Evolutionary conservation across 768 basidiomycete species (phyloP), one percentile per base, ranked within the genome.

Genomic region (Tremella yokohamensis): DNA sequence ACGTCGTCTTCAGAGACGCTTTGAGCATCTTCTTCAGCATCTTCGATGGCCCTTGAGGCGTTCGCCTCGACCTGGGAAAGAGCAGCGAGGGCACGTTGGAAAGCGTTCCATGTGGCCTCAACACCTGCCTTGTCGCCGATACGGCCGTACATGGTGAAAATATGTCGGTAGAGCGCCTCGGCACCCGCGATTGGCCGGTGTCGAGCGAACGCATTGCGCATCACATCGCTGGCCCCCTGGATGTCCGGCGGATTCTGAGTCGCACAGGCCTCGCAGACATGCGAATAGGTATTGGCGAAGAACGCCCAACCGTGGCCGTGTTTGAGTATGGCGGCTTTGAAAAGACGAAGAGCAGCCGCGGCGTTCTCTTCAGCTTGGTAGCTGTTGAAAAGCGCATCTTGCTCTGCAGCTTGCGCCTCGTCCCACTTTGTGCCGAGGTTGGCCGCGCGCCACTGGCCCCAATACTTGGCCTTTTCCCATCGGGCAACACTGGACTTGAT

Each of bases 321-420:
- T 26, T 53, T 37, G 47, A 55, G 37, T 4, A 49, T 77, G 16
- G 84, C 80, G 0, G 84, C 80, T 22, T 86, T 81, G 74, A 92
- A 92, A 15, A 93, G 77, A 15, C 83, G 81, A 78, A 90, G 79
- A 0, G 89, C 89, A 0, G 84, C 82, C 0, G 78, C 70, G 59
- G 90, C 85, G 61, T 87, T 89, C 66, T 84, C 82, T 71, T 93
- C 90, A 25, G 79, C 65, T 19, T 78, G 77, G 20, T 89, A 80
- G 1, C 74, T 60, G 0, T 74, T 75, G 40, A 83, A 79, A 8
- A 61, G 44, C 40, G 40, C 20, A 15, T 63, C 63, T 34, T 51
- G 44, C 52, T 52, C 26, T 26, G 42, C 49, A 24, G 38, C 45
- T 29, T 29, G n/a, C 20, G 24, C 3, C 16, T 6, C 20, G 25